These are phyloP conservation scores for Hemisphaericaspora subhashii DNA, from an alignment of 1,139 yeast species.

Conservation along the genomic window DNA sequence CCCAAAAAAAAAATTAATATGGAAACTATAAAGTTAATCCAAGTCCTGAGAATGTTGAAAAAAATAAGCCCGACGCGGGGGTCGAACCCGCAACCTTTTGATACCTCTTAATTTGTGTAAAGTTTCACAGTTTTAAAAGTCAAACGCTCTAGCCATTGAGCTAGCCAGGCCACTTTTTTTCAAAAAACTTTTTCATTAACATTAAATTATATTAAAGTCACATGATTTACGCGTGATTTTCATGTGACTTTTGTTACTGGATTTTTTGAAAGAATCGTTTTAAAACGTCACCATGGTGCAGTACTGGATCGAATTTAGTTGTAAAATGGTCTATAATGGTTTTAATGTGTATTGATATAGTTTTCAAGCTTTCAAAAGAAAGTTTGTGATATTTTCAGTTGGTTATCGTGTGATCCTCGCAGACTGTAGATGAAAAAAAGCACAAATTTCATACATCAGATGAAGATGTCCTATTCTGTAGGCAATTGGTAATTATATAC, in stretches of 20 bases:
- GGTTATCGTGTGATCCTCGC: no score
- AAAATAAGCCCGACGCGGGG: slow-evolving; percentile 48
- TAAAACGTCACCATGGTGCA: no score
- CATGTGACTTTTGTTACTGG: not conserved
- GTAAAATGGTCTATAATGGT: no score
- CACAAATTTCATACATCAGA: no score
- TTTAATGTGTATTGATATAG: no score
- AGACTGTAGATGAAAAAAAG: no score
- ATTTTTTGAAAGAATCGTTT: not conserved
- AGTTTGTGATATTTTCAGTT: no score
- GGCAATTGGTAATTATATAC: no score
- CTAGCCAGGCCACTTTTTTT: slow-evolving; percentile 35
- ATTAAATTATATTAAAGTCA: not conserved
- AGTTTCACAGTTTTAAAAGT: slow-evolving; percentile 30
- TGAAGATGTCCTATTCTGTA: no score
- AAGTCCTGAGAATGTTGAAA: slow-evolving; percentile 7
- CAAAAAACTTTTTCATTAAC: not conserved
- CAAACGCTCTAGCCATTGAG: slow-evolving; percentile 51
- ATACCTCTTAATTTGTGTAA: slow-evolving; percentile 8
- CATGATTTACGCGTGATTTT: not conserved
- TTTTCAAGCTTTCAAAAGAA: no score
- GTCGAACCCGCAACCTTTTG: slow-evolving; percentile 51
- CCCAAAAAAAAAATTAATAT: not conserved
- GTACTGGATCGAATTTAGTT: no score
- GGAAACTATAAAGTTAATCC: no score